Percentiles rank a stretch among this genome's conserved stretches.
These are phyloP conservation scores for Phytophthora vignae DNA, from an alignment of 352 stramenopile species.

Conservation along the genomic window DNA sequence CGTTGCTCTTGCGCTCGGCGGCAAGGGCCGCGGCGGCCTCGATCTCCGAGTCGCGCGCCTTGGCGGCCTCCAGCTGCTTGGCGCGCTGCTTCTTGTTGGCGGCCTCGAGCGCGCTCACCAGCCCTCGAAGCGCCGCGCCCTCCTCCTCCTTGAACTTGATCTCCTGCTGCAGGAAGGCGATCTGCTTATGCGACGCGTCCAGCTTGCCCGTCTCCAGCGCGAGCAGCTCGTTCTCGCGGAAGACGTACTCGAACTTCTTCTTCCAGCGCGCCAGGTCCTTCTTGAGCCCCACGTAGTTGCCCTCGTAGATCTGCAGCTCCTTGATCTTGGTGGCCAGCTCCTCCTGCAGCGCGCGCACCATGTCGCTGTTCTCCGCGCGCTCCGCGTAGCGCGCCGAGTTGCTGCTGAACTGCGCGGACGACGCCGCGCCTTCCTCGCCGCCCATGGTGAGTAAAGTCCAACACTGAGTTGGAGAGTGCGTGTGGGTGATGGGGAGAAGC, in stretches of 20 bases:
- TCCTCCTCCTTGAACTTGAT: constrained; percentile 90
- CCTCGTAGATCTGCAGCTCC: constrained; percentile 86
- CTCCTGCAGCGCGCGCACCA: constrained; percentile 80
- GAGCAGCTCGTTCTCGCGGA: constrained; percentile 87
- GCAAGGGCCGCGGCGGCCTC: constrained; percentile 34
- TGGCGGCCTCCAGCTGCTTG: constrained; percentile 64
- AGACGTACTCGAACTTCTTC: constrained; percentile 91
- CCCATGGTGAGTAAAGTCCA: neutral
- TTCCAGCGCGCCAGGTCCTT: constrained; percentile 85
- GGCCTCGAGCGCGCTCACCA: constrained; percentile 79
- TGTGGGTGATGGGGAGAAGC: too few species aligned
- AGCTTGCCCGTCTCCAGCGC: constrained; percentile 87
- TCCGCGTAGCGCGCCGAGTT: constrained; percentile 75
- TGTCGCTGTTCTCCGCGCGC: constrained; percentile 63
- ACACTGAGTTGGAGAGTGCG: neutral
- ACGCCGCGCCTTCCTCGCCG: neutral
- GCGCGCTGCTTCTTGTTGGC: constrained; percentile 86
- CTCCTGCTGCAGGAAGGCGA: constrained; percentile 84
- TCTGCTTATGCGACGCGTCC: constrained; percentile 85
- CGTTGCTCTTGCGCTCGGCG: constrained; percentile 43
- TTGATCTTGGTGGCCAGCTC: constrained; percentile 80
- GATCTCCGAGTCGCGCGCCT: constrained; percentile 37
- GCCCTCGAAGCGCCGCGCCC: constrained; percentile 67
- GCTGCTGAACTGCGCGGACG: constrained; percentile 50
- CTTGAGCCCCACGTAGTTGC: constrained; percentile 80